Evolutionary conservation across 116 monocot genomes (phyloP).

Genomic region (Posidonia oceanica): DNA sequence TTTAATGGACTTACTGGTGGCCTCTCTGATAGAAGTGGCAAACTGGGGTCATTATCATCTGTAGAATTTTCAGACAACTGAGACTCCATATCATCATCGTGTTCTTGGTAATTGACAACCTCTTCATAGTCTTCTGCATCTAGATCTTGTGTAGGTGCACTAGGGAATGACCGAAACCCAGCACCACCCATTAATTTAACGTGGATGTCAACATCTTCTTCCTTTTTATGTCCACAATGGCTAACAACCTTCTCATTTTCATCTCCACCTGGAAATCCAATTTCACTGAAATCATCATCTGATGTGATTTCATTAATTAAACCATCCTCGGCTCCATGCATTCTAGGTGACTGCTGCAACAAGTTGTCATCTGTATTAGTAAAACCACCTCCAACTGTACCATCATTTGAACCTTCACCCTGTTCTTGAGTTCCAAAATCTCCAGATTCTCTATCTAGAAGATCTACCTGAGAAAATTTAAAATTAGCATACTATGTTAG

Average conservation of each 20-base stretch:
- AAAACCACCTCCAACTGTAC: background rate
- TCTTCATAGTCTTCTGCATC: background rate
- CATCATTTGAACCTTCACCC: conserved; percentile 14
- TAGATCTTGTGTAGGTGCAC: background rate
- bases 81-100: background rate
- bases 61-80: background rate
- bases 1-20: background rate
- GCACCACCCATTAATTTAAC: background rate
- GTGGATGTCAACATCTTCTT: background rate
- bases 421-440: conserved; percentile 13
- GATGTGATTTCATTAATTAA: background rate
- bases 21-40: background rate
- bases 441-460: conserved; percentile 28
- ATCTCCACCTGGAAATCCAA: background rate
- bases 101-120: background rate
- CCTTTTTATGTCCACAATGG: background rate
- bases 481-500: no score
- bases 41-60: background rate
- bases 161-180: background rate
- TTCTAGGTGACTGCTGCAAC: background rate
- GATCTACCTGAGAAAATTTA: conserved; percentile 57
- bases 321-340: background rate
- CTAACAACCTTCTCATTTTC: background rate
- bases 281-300: background rate
- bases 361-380: background rate